Percentiles rank a stretch among this genome's conserved stretches.
Conservation (phyloP, 176 grass and related monocot species). For the Carex littledalei region DNA sequence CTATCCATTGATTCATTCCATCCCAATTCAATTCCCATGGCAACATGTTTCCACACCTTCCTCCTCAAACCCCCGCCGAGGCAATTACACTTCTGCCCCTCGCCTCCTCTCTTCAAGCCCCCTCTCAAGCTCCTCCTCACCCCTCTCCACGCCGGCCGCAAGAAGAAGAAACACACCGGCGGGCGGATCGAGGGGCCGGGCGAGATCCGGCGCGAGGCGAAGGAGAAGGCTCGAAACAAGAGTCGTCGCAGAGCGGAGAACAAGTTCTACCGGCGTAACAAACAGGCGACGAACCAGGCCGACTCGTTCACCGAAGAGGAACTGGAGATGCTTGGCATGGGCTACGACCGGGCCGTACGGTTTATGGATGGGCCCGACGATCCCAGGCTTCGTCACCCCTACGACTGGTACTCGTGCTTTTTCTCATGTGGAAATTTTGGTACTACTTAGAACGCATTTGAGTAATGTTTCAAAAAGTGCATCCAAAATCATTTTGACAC, state of each 20-base stretch:
- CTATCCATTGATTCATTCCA: background rate
- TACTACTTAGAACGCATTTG: background rate
- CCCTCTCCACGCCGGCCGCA: conserved; percentile 57
- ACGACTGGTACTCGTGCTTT: conserved; percentile 46
- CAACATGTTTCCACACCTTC: conserved; percentile 16
- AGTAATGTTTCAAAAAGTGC: background rate
- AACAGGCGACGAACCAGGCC: conserved; percentile 36
- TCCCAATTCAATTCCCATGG: background rate
- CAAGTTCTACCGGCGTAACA: conserved; percentile 82
- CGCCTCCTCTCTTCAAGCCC: background rate
- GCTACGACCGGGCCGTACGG: conserved; percentile 82
- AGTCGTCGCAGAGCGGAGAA: conserved; percentile 65
- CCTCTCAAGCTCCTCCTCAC: conserved; percentile 28
- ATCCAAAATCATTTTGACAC: background rate
- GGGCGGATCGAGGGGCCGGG: conserved; percentile 75
- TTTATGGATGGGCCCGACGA: conserved; percentile 90
- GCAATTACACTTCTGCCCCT: background rate
- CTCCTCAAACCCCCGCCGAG: conserved; percentile 27
- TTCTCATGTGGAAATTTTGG: background rate
- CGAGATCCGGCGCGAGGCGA: conserved; percentile 71
- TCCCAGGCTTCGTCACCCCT: conserved; percentile 65
- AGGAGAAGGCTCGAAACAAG: conserved; percentile 48
- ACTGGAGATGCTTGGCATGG: conserved; percentile 79
- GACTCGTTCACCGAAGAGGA: conserved; percentile 78
- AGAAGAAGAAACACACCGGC: conserved; percentile 52